phyloP scores from a whole-genome alignment of 495 filamentous ascomycete species.

The Hyphodiscus hymeniophilus region DNA sequence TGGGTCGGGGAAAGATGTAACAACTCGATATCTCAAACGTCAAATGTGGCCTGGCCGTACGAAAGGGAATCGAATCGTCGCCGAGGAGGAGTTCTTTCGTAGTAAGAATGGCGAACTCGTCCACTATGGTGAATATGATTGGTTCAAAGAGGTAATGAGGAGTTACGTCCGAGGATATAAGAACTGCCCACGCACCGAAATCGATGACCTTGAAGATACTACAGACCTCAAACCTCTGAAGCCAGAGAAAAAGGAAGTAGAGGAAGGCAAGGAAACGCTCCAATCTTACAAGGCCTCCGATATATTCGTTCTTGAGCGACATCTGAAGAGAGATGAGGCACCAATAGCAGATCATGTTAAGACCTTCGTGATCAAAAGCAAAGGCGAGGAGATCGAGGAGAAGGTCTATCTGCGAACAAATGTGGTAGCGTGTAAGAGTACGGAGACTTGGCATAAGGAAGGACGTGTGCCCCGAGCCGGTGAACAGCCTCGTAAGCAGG shows the following conservation, averaged over 20 bases:
- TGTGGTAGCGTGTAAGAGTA: conserved; percentile 77
- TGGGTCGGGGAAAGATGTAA: conserved; percentile 90
- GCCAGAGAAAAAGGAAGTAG: conserved; percentile 60
- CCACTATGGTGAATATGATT: conserved; percentile 65
- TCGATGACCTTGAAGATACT: conserved; percentile 70
- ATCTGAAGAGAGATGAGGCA: conserved; percentile 89
- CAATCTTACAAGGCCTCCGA: conserved; percentile 81
- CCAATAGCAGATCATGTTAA: conserved; percentile 63
- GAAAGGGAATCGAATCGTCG: conserved; percentile 70
- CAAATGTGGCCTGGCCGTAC: conserved; percentile 83
- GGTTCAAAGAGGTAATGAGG: conserved; percentile 74
- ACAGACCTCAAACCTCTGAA: conserved; percentile 65
- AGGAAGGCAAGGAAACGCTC: conserved; percentile 69
- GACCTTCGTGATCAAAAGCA: conserved; percentile 59
- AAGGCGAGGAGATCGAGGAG: conserved; percentile 60
- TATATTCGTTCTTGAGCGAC: conserved; percentile 77
- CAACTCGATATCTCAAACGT: conserved; percentile 79
- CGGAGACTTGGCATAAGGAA: conserved; percentile 97
- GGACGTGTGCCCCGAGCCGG: conserved; percentile 66
- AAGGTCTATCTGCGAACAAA: conserved; percentile 75
- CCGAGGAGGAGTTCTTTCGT: conserved; percentile 72
- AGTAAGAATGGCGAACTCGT: conserved; percentile 63
- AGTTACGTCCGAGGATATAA: conserved; percentile 45
- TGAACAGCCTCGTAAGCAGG: conserved; percentile 70
- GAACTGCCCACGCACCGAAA: conserved; percentile 41